Evolutionary conservation across 164 flowering plant species (phyloP), one percentile per base, ranked within the genome.

Genomic region (Umbilicus rupestris): DNA sequence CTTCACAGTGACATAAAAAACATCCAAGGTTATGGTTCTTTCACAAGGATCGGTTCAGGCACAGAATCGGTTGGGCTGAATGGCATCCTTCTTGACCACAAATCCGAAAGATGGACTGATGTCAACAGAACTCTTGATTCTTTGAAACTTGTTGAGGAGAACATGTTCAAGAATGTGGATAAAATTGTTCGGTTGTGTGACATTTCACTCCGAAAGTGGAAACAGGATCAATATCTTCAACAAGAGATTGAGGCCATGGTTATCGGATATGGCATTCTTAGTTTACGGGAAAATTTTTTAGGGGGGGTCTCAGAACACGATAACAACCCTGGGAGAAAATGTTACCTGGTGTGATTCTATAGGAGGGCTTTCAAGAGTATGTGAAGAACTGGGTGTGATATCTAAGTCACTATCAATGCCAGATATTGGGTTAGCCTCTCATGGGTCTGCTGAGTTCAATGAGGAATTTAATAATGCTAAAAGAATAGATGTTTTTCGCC

Each of bases 231-330:
- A 37, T 79, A 80, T 26, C 66, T 83, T 72, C 82, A 64, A 75
- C 77, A 70, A 47, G 82, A 83, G 68, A 49, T 89, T 68, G 84
- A 87, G 76, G 74, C 66, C n/a, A 64, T 76, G 72, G 94, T 87
- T 66, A 74, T 84, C 19, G 73, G 57, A 50, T 79, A 71, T 68
- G 71, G 71, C 41, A 24, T 92, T 65, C 46, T 64, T 64, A 66
- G 77, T 70, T 60, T 79, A 26, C 76, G 68, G 28, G 76, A 81
- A 66, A 81, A 86, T 47, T 78, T 74, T 74, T 79, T 80, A 71
- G n/a, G 72, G 68, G 39, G 76, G 64, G 31, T 73, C 71, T 78
- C 77, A 77, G 76, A 78, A 68, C 75, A 64, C 67, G 73, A 70
- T 66, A 65, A 41, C 20, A 57, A 70, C 63, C 66, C 30, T 73